Evolutionary conservation across 805 yeast genomes (phyloP).

Genomic region (Yamadazyma paraphyllophila): DNA sequence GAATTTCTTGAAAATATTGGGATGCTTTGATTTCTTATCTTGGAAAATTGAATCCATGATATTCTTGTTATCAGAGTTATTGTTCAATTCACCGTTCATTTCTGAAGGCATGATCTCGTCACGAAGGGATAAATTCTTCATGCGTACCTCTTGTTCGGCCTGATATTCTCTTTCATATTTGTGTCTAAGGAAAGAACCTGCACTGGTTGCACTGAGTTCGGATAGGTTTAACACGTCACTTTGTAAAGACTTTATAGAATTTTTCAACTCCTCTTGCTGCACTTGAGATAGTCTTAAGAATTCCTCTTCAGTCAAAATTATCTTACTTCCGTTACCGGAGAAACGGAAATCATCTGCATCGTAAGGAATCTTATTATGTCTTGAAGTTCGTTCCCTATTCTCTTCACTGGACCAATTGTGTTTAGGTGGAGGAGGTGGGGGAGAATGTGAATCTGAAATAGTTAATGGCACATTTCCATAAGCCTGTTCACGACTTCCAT

Average conservation of each 20-base stretch:
- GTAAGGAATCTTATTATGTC: constrained; percentile 23
- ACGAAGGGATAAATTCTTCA: constrained; percentile 21
- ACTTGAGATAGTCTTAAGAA: constrained; percentile 26
- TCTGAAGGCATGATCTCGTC: constrained; percentile 18
- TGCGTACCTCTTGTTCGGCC: constrained; percentile 19
- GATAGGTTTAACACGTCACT: constrained; percentile 51
- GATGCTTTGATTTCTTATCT: constrained; percentile 41
- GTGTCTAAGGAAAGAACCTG: constrained; percentile 81
- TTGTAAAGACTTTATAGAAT: constrained; percentile 40
- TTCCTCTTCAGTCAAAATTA: constrained; percentile 26
- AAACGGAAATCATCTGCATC: constrained; percentile 38
- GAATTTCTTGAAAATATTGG: constrained; percentile 46
- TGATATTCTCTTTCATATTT: constrained; percentile 44
- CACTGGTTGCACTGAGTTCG: constrained; percentile 85
- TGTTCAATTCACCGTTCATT: constrained; percentile 10
- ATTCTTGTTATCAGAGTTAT: constrained; percentile 17
- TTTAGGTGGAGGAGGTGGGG: constrained; percentile 45
- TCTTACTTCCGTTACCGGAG: constrained; percentile 20
- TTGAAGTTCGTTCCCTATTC: not conserved
- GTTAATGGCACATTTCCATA: constrained; percentile 29
- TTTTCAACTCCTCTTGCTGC: constrained; percentile 38
- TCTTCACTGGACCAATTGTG: constrained; percentile 15
- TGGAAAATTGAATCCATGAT: constrained; percentile 43
- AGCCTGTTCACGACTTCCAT: constrained; percentile 6
- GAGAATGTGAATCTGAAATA: constrained; percentile 30